Evolutionary conservation across 768 basidiomycete species (phyloP).

Genomic region (Coprinopsis sp.): DNA sequence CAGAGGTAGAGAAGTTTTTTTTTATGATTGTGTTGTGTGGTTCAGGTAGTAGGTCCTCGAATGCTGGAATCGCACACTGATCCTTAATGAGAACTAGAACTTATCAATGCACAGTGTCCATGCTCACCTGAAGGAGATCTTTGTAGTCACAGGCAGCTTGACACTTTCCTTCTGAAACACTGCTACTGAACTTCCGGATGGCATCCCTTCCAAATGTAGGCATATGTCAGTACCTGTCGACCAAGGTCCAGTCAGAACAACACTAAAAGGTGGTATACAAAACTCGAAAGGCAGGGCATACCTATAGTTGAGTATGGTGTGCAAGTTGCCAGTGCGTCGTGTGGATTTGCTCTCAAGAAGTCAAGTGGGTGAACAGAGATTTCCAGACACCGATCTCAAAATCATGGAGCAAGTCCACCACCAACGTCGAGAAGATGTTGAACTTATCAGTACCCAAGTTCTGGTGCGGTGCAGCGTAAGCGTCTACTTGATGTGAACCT

Average conservation of each 20-base stretch:
- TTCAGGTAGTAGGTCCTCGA: conserved; percentile 29
- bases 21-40: conserved; percentile 15
- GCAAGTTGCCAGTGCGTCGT: conserved; percentile 12
- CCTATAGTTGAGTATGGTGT: conserved; percentile 10
- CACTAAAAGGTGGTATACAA: neutral
- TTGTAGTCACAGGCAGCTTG: conserved; percentile 33
- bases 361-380: conserved; percentile 28
- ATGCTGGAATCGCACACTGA: conserved; percentile 33
- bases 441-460: conserved; percentile 14
- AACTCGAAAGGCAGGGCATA: too few relatives aligned
- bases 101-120: neutral
- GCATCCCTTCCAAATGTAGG: conserved; percentile 21
- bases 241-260: neutral
- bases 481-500: neutral
- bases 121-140: conserved; percentile 32
- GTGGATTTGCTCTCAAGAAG: conserved; percentile 22
- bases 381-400: conserved; percentile 38
- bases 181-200: conserved; percentile 27
- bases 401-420: conserved; percentile 35
- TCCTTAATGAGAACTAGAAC: neutral
- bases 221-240: conserved; percentile 18
- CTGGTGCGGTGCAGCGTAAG: conserved; percentile 29
- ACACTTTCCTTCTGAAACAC: conserved; percentile 27
- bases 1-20: conserved; percentile 22
- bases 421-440: conserved; percentile 25